A percentile compares a stretch with the other conserved stretches of the same genome.
These are phyloP conservation scores for Spergularia marina DNA, from an alignment of 148 eudicot species.

Conservation along the genomic window DNA sequence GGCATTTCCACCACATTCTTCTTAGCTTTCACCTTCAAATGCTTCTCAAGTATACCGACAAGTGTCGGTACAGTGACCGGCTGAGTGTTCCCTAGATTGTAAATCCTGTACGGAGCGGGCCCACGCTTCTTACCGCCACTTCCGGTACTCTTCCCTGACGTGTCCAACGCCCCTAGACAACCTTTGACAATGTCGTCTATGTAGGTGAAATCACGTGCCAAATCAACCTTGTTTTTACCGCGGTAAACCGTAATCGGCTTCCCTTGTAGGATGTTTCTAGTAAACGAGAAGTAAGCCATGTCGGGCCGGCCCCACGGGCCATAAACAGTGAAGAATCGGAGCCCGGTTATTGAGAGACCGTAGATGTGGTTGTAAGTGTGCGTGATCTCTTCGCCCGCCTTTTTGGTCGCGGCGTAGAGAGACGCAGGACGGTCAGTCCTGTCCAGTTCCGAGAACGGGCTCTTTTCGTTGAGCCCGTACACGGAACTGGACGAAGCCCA, in stretches of 20 bases:
- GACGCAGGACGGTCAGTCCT: slow-evolving; percentile 70
- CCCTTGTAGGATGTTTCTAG: slow-evolving; percentile 54
- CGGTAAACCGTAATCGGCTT: slow-evolving; percentile 65
- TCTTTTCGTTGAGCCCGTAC: slow-evolving; percentile 66
- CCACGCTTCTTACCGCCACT: slow-evolving; percentile 70
- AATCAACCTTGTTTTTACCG: slow-evolving; percentile 51
- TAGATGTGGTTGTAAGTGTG: slow-evolving; percentile 75
- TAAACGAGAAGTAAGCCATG: slow-evolving; percentile 78
- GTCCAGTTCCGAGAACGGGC: slow-evolving; percentile 68
- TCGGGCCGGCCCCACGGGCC: slow-evolving; percentile 92
- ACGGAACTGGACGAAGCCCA: slow-evolving; percentile 93
- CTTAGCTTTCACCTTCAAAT: slow-evolving; percentile 65
- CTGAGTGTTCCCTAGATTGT: slow-evolving; percentile 68
- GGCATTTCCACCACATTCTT: slow-evolving; percentile 74
- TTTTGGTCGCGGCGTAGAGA: slow-evolving; percentile 76
- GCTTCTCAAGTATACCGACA: slow-evolving; percentile 60
- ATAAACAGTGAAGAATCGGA: slow-evolving; percentile 73
- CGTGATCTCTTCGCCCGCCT: slow-evolving; percentile 75
- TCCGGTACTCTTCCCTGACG: slow-evolving; percentile 63
- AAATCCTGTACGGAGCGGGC: slow-evolving; percentile 63
- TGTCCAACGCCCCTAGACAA: slow-evolving; percentile 59
- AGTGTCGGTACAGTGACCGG: slow-evolving; percentile 73
- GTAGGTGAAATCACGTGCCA: slow-evolving; percentile 77
- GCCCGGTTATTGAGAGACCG: slow-evolving; percentile 66
- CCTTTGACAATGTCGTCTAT: slow-evolving; percentile 80